A percentile compares a stretch with the other conserved stretches of the same genome.
phyloP scores from a whole-genome alignment of 2,329 filamentous ascomycete species.

The Botrytis elliptica region DNA sequence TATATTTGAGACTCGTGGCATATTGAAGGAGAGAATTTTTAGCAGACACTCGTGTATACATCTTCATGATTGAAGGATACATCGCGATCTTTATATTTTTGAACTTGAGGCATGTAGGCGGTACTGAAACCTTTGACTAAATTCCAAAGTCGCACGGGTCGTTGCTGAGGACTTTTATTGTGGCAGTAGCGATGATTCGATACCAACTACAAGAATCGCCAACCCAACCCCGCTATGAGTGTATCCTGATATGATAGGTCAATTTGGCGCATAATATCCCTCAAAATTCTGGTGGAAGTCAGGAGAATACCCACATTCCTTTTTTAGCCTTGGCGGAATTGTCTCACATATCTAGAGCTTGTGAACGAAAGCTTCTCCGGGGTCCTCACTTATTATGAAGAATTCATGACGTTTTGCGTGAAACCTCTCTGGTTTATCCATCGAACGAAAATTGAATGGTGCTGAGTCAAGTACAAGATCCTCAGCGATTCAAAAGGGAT shows the following conservation, averaged over 20 bases:
- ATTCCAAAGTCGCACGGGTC: background rate
- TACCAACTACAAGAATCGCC: background rate
- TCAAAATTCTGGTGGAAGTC: background rate
- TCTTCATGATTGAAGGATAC: too few relatives aligned
- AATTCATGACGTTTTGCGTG: background rate
- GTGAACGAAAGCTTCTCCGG: background rate
- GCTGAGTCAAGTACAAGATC: background rate
- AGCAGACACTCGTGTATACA: background rate
- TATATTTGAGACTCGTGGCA: slow-evolving; percentile 1
- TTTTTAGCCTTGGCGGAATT: background rate
- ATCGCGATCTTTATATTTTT: background rate
- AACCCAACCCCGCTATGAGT: background rate
- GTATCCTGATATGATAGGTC: background rate
- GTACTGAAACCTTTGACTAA: background rate
- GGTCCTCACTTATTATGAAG: background rate
- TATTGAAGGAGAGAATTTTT: background rate
- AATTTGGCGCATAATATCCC: background rate
- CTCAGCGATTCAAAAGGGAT: background rate
- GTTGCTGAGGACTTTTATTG: background rate
- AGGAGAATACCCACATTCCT: slow-evolving; percentile 14
- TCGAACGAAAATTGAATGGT: background rate
- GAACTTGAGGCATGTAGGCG: background rate
- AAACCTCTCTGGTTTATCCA: background rate
- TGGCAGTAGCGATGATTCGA: background rate
- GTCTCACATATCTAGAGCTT: background rate